Evolutionary conservation across 495 filamentous ascomycete genomes (phyloP).

Genomic region (Staphylotrichum tortipilum): DNA sequence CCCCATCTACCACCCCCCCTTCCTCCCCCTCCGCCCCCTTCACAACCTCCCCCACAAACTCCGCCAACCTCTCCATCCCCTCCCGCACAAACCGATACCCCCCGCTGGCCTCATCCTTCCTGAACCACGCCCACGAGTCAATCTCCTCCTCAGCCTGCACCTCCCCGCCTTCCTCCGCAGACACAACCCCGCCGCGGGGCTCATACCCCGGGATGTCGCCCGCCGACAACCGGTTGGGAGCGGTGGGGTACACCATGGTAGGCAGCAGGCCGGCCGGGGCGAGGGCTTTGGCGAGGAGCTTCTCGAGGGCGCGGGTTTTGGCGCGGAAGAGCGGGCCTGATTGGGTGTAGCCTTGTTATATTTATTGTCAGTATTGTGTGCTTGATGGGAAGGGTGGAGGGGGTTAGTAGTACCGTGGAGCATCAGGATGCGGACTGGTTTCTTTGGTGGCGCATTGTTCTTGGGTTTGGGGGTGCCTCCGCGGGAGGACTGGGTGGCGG

Average conservation of each 20-base stretch:
- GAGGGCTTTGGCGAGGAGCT: constrained; percentile 67
- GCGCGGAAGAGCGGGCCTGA: constrained; percentile 76
- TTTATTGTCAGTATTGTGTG: constrained; percentile 2
- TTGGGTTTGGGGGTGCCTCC: constrained; percentile 1
- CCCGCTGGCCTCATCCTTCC: constrained; percentile 50
- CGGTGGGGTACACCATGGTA: constrained; percentile 56
- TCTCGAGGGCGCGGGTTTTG: constrained; percentile 82
- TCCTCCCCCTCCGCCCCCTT: background rate
- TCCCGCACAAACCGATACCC: constrained; percentile 57
- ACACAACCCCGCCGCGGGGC: background rate
- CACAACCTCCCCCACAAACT: constrained; percentile 38
- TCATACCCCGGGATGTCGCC: constrained; percentile 66
- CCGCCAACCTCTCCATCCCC: constrained; percentile 53
- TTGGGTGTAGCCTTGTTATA: constrained; percentile 69
- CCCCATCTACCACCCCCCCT: constrained; percentile 48
- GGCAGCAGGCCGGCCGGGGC: constrained; percentile 45
- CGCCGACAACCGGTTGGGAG: constrained; percentile 48
- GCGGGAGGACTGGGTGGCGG: background rate
- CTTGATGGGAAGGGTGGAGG: background rate
- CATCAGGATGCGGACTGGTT: constrained; percentile 48
- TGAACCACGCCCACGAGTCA: constrained; percentile 81
- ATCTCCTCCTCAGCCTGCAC: constrained; percentile 31
- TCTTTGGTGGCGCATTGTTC: constrained; percentile 18
- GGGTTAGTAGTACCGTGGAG: constrained; percentile 44
- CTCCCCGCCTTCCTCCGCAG: constrained; percentile 22